These are phyloP conservation scores for Leccinum fallax DNA, from an alignment of 1,284 basidiomycete species.

Conservation along the genomic window DNA sequence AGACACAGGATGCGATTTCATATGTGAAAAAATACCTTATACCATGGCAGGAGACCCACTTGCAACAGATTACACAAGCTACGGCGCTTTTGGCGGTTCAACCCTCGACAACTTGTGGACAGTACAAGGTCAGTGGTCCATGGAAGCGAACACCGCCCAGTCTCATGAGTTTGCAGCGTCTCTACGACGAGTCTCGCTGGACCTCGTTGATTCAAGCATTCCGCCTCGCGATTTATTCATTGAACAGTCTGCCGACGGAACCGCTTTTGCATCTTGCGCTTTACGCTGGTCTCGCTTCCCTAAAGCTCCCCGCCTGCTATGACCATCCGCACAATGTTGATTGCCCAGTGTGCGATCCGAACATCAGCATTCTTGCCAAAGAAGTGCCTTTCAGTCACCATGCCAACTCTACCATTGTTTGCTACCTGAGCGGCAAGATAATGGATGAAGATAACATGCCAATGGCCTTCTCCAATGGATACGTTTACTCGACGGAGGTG, in stretches of 20 bases:
- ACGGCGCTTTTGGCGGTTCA: slow-evolving; percentile 77
- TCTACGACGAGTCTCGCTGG: slow-evolving; percentile 86
- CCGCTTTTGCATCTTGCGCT: slow-evolving; percentile 85
- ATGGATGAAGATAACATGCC: slow-evolving; percentile 95
- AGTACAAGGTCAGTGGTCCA: slow-evolving; percentile 60
- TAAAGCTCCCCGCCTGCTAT: slow-evolving; percentile 84
- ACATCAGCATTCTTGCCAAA: slow-evolving; percentile 75
- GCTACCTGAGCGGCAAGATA: slow-evolving; percentile 85
- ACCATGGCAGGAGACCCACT: slow-evolving; percentile 81
- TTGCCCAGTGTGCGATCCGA: slow-evolving; percentile 88
- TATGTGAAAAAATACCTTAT: slow-evolving; percentile 85
- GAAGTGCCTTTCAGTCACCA: slow-evolving; percentile 95
- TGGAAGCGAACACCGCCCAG: slow-evolving; percentile 1
- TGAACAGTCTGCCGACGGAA: slow-evolving; percentile 86
- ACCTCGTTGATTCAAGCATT: slow-evolving; percentile 71
- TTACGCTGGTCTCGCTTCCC: slow-evolving; percentile 84
- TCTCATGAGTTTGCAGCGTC: slow-evolving; percentile 52
- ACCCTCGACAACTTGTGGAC: slow-evolving; percentile 63
- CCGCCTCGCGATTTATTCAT: slow-evolving; percentile 79
- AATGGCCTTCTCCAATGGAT: slow-evolving; percentile 89
- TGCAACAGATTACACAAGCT: slow-evolving; percentile 75
- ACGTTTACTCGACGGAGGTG: slow-evolving; percentile 92
- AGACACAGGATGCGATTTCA: slow-evolving; percentile 76
- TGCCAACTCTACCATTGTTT: slow-evolving; percentile 94
- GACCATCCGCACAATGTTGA: slow-evolving; percentile 73